Evolutionary conservation across 257 asterid species (phyloP), one percentile per base, ranked within the genome.

Genomic region (Ilex asprella): DNA sequence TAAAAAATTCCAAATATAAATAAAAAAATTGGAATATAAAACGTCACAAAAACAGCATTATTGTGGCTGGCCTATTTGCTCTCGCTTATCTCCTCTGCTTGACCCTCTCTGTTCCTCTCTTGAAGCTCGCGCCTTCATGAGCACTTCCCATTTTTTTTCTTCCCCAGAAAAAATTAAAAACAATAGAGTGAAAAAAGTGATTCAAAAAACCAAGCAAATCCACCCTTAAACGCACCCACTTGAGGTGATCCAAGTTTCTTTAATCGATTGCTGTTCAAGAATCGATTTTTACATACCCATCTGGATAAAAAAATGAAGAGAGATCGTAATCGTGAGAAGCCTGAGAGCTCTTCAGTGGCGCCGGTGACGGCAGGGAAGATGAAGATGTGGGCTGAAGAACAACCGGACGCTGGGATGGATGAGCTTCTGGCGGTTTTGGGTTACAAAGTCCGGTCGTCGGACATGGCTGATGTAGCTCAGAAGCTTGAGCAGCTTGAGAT

Each of bases 381-480:
- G 0, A 83, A 81, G 88, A 73, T 70, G 72, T 88, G 89, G 89
- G 68, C 68, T 31, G 84, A 84, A 35, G 70, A 68, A 68, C 78
- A 63, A 54, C 76, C 80, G 31, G 96, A 83, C 41, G 79, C 84
- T 2, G 95, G 94, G 8, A 83, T 80, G 92, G 95, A 90, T 59
- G 97, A 85, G 73, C 87, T 89, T 0, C 74, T 89, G 30, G 95
- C 95, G 2, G 91, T 82, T 12, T 49, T 89, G 63, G 97, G 95
- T 0, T 90, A 90, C 80, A 87, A 84, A 11, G 87, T 90, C 11
- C 87, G 79, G 78, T 75, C 88, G 0, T 81, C 97, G 2, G 95
- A 90, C 64, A 87, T 90, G 95, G 90, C 87, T 31, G 90, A 81
- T 14, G 94, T 90, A 2, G 97, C 94, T 0, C 81, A 76, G 55